Conservation (phyloP, 345 rosid genomes). For the Excoecaria cochinchinensis region DNA sequence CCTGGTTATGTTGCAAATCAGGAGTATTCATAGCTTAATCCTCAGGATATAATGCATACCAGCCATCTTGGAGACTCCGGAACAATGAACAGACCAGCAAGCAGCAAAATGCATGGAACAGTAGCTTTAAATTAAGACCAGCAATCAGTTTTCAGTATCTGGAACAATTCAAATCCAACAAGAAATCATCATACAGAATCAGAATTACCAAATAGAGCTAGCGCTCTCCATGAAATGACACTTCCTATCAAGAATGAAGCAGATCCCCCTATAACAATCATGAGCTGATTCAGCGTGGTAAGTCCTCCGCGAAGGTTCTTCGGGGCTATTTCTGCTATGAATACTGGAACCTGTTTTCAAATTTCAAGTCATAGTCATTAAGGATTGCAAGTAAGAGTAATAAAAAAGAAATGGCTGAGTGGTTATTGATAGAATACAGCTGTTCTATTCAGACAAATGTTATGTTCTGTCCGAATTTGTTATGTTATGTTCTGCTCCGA, state of each 20-base stretch:
- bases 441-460: no score
- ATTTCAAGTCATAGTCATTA: background rate
- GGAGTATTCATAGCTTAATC: background rate
- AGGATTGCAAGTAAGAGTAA: background rate
- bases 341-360: slow-evolving; percentile 64
- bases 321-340: slow-evolving; percentile 89
- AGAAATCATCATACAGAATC: background rate
- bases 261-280: slow-evolving; percentile 76
- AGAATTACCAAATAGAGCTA: slow-evolving; percentile 70
- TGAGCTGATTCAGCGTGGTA: slow-evolving; percentile 80
- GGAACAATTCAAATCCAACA: background rate
- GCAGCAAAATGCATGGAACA: slow-evolving; percentile 66
- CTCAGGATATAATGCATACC: slow-evolving; percentile 40
- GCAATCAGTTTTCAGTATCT: slow-evolving; percentile 2
- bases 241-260: slow-evolving; percentile 65
- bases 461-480: no score
- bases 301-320: slow-evolving; percentile 88
- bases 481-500: no score
- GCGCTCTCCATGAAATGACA: slow-evolving; percentile 66
- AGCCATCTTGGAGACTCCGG: slow-evolving; percentile 97
- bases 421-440: no score
- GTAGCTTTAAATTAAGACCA: slow-evolving; percentile 47
- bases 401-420: background rate
- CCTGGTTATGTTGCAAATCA: background rate
- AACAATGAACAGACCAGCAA: slow-evolving; percentile 62